Conservation (phyloP, 2,329 filamentous ascomycete species). For the Sordariomycetes sp. region DNA sequence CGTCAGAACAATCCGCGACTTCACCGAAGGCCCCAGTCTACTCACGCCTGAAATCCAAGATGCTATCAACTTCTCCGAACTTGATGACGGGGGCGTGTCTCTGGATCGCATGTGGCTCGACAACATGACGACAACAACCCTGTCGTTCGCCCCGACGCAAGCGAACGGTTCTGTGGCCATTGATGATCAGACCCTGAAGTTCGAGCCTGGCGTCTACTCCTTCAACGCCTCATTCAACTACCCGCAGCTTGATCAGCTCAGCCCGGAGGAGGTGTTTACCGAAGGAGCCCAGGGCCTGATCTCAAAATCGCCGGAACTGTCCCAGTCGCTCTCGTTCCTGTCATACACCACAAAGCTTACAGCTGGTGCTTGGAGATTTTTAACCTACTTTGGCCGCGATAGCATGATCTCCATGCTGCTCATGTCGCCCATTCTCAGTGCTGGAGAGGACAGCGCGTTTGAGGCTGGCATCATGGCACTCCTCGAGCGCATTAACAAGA, state of each 20-base stretch:
- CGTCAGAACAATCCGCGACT: conserved; percentile 54
- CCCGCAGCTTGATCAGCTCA: conserved; percentile 48
- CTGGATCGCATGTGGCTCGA: conserved; percentile 52
- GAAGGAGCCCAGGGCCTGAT: conserved; percentile 33
- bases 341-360: conserved; percentile 55
- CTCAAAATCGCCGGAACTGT: conserved; percentile 31
- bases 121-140: conserved; percentile 45
- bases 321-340: conserved; percentile 49
- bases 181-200: conserved; percentile 30
- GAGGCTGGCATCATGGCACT: conserved; percentile 54
- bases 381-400: conserved; percentile 60
- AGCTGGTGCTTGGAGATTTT: conserved; percentile 56
- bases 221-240: conserved; percentile 55
- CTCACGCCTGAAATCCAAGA: conserved; percentile 45
- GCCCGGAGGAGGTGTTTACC: conserved; percentile 38
- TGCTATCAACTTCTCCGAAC: conserved; percentile 31
- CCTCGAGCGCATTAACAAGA: conserved; percentile 49
- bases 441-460: conserved; percentile 42
- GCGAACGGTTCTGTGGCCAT: conserved; percentile 18
- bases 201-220: conserved; percentile 43
- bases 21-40: conserved; percentile 46
- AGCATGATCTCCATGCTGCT: conserved; percentile 53
- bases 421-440: conserved; percentile 46
- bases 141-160: conserved; percentile 33
- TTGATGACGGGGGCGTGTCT: conserved; percentile 31